A percentile compares a stretch with the other conserved stretches of the same genome.
phyloP scores from a whole-genome alignment of 129 eudicot species.

The Escallonia herrerae region DNA sequence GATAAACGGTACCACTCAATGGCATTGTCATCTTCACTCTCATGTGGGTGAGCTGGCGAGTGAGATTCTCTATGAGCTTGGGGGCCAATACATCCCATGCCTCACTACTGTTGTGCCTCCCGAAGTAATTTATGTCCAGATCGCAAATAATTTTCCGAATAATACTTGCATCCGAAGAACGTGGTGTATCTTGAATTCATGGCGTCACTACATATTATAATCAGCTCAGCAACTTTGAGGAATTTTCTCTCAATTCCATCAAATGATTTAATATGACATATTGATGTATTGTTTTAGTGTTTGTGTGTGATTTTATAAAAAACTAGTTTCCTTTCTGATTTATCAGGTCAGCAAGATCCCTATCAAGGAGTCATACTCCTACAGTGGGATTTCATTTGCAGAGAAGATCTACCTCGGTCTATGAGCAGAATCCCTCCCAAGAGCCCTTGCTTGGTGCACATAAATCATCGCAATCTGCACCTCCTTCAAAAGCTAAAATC shows the following conservation, averaged over 20 bases:
- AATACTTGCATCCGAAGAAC: background rate
- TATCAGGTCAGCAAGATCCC: constrained; percentile 83
- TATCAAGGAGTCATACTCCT: constrained; percentile 58
- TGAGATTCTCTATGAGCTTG: too few relatives aligned
- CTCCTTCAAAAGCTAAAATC: constrained; percentile 38
- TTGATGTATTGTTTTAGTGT: background rate
- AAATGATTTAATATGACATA: background rate
- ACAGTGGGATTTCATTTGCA: constrained; percentile 33
- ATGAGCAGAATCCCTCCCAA: constrained; percentile 24
- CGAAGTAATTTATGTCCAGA: too few relatives aligned
- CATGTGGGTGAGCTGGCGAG: too few relatives aligned
- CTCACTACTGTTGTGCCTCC: too few relatives aligned
- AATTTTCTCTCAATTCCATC: background rate
- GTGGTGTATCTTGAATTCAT: too few relatives aligned
- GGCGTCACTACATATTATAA: too few relatives aligned
- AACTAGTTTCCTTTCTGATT: background rate
- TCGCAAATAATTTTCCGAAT: too few relatives aligned
- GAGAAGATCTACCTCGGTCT: constrained; percentile 17
- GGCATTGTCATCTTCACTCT: too few relatives aligned
- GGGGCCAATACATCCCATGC: too few relatives aligned
- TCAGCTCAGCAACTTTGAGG: background rate
- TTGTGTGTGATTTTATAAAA: background rate
- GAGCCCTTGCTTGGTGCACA: constrained; percentile 52
- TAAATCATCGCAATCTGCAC: constrained; percentile 29
- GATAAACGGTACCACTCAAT: too few relatives aligned